Conservation (phyloP, 352 stramenopile species). For the Globisporangium cylindrosporum region DNA sequence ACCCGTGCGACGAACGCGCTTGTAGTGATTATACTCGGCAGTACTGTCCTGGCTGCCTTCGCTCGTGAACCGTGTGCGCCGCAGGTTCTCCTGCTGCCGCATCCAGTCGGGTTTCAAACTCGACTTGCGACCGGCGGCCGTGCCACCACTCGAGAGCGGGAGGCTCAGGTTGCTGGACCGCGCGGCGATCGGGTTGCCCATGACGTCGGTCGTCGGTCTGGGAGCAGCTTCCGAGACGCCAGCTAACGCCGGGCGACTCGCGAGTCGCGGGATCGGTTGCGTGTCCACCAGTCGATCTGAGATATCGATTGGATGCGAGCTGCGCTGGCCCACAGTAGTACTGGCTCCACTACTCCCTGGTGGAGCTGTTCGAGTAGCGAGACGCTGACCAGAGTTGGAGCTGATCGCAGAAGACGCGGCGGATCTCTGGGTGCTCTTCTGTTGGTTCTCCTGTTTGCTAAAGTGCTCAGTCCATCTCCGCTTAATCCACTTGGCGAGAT, state of each 20-base stretch:
- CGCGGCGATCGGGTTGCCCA: conserved; percentile 9
- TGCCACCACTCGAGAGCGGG: conserved; percentile 10
- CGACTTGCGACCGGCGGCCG: conserved; percentile 13
- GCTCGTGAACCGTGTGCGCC: conserved; percentile 61
- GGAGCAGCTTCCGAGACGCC: neutral
- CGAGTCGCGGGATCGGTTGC: conserved; percentile 27
- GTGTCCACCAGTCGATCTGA: conserved; percentile 20
- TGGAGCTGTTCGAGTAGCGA: conserved; percentile 10
- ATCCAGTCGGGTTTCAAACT: conserved; percentile 77
- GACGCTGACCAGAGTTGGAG: conserved; percentile 17
- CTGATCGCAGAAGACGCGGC: neutral
- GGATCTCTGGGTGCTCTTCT: conserved; percentile 3
- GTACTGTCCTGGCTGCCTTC: conserved; percentile 35
- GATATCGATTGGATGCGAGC: conserved; percentile 13
- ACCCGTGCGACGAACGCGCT: conserved; percentile 16
- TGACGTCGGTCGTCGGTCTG: conserved; percentile 7
- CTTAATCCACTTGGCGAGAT: conserved; percentile 73
- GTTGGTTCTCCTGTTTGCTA: conserved; percentile 15
- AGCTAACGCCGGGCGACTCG: conserved; percentile 13
- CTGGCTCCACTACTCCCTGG: conserved; percentile 3
- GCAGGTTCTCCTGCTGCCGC: conserved; percentile 53
- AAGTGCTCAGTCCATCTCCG: conserved; percentile 61
- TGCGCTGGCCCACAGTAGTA: neutral
- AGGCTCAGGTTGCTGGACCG: conserved; percentile 10
- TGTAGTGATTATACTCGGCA: conserved; percentile 50